Evolutionary conservation across 2,329 filamentous ascomycete genomes (phyloP), one percentile per base, ranked within the genome.

Genomic region (Paecilomyces formosus): DNA sequence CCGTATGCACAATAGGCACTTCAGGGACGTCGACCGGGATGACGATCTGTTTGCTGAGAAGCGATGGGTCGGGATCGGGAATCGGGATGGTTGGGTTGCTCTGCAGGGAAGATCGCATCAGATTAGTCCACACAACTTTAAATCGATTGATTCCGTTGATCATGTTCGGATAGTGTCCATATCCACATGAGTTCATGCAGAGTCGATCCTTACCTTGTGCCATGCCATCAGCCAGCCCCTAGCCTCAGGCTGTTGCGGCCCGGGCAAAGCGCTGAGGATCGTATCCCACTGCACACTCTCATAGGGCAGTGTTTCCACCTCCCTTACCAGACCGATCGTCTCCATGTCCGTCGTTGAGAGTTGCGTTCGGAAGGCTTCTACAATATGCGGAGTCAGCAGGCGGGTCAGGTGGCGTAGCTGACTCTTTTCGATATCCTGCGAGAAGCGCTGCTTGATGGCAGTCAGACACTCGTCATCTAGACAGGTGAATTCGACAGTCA

Each of bases 1-100:
- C 88, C 0, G 89, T 95, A 72, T 96, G 89, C 0, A 97, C 84
- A 21, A 96, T 84, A 54, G 90, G 85, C 1, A 96, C 81, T 1
- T 88, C 86, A 0, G 93, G 93, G 1, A 99, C 85, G 59, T 96
- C 91, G 13, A 99, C 92, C 0, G 92, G 90, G 56, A 99, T 95
- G 30, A 88, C 79, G 65, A 99, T 92, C 12, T 85, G 86, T 21
- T 82, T 82, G 61, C 73, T 79, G 21, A 82, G 77, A 22, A 74
- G 67, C 13, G 64, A 62, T 35, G 66, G 70, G 7, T 70, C 58
- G 24, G 58, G 65, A 3, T 65, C 55, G 26, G 72, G 68, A 49
- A 77, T 66, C 1, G 63, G 61, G 45, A 74, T 66, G 33, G 66
- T 67, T 50, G 66, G 63, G 56, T 75, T 70, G 55, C 68, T 68